phyloP scores from a whole-genome alignment of 352 stramenopile species.

The Phytophthora pisi region DNA sequence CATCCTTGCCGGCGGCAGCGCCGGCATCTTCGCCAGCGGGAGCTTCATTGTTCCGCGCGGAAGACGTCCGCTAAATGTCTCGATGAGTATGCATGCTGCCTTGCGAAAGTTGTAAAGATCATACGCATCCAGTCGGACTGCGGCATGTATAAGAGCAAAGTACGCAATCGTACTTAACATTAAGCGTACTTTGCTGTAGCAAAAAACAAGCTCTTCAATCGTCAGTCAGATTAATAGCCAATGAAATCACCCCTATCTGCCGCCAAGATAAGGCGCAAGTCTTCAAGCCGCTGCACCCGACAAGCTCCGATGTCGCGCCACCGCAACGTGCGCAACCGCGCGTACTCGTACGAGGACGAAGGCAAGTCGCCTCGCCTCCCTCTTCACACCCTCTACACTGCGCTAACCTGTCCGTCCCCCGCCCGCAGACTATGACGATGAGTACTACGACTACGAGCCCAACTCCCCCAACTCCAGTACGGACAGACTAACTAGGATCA shows the following conservation, averaged over 20 bases:
- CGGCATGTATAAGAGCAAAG: too few relatives aligned
- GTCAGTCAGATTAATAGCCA: background rate
- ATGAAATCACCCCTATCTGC: background rate
- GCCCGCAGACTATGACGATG: constrained; percentile 69
- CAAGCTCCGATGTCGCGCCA: constrained; percentile 73
- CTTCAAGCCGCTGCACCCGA: background rate
- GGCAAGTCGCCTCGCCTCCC: constrained; percentile 29
- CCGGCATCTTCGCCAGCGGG: too few relatives aligned
- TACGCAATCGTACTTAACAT: too few relatives aligned
- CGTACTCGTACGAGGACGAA: constrained; percentile 90
- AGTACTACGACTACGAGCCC: constrained; percentile 66
- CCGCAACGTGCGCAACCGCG: constrained; percentile 85
- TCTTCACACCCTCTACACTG: background rate
- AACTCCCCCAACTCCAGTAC: constrained; percentile 69
- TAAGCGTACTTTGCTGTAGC: too few relatives aligned
- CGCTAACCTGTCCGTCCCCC: background rate
- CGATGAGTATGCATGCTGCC: too few relatives aligned
- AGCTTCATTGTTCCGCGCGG: too few relatives aligned
- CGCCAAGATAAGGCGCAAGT: background rate
- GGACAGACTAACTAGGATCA: too few relatives aligned
- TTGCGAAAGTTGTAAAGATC: too few relatives aligned
- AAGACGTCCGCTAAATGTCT: too few relatives aligned
- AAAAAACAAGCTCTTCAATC: too few relatives aligned
- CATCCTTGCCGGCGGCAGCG: too few relatives aligned
- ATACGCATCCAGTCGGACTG: too few relatives aligned